Evolutionary conservation across 106 monocot genomes (phyloP).

Genomic region (Allium sativum): DNA sequence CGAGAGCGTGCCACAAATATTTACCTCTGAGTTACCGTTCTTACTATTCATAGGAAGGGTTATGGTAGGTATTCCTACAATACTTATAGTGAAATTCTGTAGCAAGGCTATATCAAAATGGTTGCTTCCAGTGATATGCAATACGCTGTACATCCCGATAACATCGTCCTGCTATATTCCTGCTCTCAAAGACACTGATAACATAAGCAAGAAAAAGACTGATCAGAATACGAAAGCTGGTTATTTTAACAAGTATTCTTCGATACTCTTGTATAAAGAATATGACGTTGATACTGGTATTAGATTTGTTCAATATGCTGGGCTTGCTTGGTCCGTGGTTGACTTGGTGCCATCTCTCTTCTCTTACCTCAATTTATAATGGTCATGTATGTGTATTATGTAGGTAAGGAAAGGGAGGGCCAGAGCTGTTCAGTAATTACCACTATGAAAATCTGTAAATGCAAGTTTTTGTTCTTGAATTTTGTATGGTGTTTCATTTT

Average conservation of each 20-base stretch:
- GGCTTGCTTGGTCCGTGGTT: slow-evolving; percentile 85
- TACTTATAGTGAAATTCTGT: slow-evolving; percentile 82
- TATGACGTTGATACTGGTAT: slow-evolving; percentile 86
- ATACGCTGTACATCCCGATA: slow-evolving; percentile 59
- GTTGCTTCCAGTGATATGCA: slow-evolving; percentile 73
- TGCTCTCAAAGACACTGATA: slow-evolving; percentile 33
- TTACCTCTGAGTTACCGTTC: slow-evolving; percentile 35
- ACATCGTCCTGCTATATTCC: slow-evolving; percentile 79
- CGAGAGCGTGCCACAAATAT: slow-evolving; percentile 34
- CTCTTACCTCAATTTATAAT: slow-evolving; percentile 45
- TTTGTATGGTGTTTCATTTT: background rate
- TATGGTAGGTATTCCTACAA: slow-evolving; percentile 66
- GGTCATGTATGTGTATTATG: background rate
- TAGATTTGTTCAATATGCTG: slow-evolving; percentile 76
- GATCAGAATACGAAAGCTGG: slow-evolving; percentile 18
- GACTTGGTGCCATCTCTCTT: slow-evolving; percentile 77
- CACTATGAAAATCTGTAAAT: slow-evolving; percentile 13
- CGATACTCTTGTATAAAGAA: slow-evolving; percentile 29
- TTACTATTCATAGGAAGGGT: slow-evolving; percentile 45
- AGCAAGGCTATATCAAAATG: slow-evolving; percentile 88
- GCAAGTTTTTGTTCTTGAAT: background rate
- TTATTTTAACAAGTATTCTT: slow-evolving; percentile 34
- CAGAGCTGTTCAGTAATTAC: background rate
- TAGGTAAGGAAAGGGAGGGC: no score
- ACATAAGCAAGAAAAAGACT: slow-evolving; percentile 20